Base-by-base conservation (phyloP, 2,329 filamentous ascomycete genomes). In the Esteya vermicola region DNA sequence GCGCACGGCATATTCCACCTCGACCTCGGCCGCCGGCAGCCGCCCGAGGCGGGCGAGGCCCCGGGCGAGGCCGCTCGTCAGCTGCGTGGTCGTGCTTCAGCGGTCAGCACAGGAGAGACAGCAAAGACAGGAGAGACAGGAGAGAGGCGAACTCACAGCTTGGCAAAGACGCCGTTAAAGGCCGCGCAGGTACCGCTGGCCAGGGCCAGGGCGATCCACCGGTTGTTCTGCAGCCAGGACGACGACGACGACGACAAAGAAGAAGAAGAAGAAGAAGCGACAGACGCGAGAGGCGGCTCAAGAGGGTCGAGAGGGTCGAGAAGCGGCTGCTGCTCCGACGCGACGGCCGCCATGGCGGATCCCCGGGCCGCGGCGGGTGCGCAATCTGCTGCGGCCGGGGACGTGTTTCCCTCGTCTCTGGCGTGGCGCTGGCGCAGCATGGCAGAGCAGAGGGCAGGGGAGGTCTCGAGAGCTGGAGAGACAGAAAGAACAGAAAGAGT, bases 121-220 rank as follows among this genome's bases (percentile, higher is more conserved):
- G 18, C 6, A 28, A 22, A 39, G 36, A 22, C 18, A 30, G 18
- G 9, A 28, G 12, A 31, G 18, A 26, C 12, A 6, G 26, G 18
- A 28, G 21, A 35, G 26, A 14, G 20, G 14, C 26, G 35, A 13
- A 66, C 74, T 52, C 61, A 84, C 79, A 91, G 63, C 60, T 89
- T 91, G 1, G 84, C 84, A 63, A 89, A 86, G 6, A 84, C 78
- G 43, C 83, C 83, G 51, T 91, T 91, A 49, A 83, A 78, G 19
- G 83, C 81, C 25, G 84, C 84, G 52, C 81, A 88, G 39, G 72
- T 76, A 45, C 84, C 84, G 52, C 80, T 85, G 36, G 78, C 74
- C 32, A 88, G 56, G 32, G 84, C 81, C 46, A 81, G 70, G 38
- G 78, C 60, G 45, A 89, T 69, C 77, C 77, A 81, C 47, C 70